Evolutionary conservation across 139 green algal genomes (phyloP), one percentile per base, ranked within the genome.

Genomic region (Edaphochlamys debaryana): DNA sequence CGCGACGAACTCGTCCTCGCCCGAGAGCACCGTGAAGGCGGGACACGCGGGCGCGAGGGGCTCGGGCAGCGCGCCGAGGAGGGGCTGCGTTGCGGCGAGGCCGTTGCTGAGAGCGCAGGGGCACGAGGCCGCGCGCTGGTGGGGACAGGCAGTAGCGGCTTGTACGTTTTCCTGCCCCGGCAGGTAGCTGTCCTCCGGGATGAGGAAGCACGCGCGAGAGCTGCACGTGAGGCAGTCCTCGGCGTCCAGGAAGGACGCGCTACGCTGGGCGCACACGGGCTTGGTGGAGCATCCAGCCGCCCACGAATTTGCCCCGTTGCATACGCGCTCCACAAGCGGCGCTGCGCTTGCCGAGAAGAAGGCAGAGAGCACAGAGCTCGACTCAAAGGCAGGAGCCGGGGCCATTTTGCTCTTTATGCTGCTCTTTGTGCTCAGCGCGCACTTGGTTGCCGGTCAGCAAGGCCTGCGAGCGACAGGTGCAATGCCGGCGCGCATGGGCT

Each of bases 131-230:
- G 42, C 13, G 29, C 22, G 54, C 6, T 8, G 75, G 37, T 19
- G 38, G 20, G 23, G 5, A 19, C 38, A 22, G 3, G 4, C 30
- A 19, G 67, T 4, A 2, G 38, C n/a, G 4, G 37, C 37, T 32
- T 22, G 54, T 30, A 15, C 70, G 32, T 73, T 64, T 11, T 64
- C 75, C 42, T 64, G 63, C 37, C 42, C 42, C n/a, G 63, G 62
- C n/a, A 74, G 27, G n/a, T 52, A 73, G 42, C 76, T 82, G 27
- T 82, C 76, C 27, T 82, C 76, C 30, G 76, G 76, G 38, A 82
- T 82, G 11, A 82, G 63, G 60, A 82, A 82, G 23, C 30, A 74
- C 0, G 63, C 36, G 9, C 34, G 34, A 17, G 52, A 11, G 0
- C n/a, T 52, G 63, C 70, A 62, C 1, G 62, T 30, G 19, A 74